Base-by-base conservation (phyloP, 108 stramenopile species). In the Pseudonitzschia pungens region DNA sequence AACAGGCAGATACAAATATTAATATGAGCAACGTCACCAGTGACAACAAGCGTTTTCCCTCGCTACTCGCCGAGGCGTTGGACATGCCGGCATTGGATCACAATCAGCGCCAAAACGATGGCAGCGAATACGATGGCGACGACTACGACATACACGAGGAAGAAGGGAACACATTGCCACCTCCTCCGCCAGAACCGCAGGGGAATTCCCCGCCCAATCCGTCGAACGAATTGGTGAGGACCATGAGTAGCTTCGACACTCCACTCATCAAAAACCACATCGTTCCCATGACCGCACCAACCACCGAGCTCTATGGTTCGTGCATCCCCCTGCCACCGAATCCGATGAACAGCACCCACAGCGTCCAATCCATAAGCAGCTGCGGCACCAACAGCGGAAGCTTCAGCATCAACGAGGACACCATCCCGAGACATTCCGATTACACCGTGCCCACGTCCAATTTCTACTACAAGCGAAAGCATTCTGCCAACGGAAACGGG, bases 361-460 rank as follows among this genome's bases (percentile, higher is more conserved):
- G 29, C 10, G 2, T 0, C 0, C 21, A 41, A 0, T 43, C 22
- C 24, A 68, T 32, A 0, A 68, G 6, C 65, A 65, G 42, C 42
- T 4, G 36, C 65, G 32, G 15, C 10, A 43, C 3, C 40, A 7
- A 32, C 33, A 43, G 21, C 45, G n/a, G 20, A 10, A 55, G 22
- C 54, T 55, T 8, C n/a, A n/a, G n/a, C 26, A 21, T 55, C 24
- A 12, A 33, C 3, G 20, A 22, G n/a, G 69, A 36, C 28, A 43
- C 22, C 11, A 2, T 68, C 20, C 70, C 74, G 14, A 63, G 41
- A 14, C 80, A 81, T 75, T 81, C 74, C 44, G 74, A 75, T 56
- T 75, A 72, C 60, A 75, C 80, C 3, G 24, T 75, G 21, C 74
- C 74, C 0, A 74, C 68, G 14, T 66, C 67, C 36, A 79, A 74